These are phyloP conservation scores for Schizosaccharomyces cryophilus DNA, from an alignment of 805 yeast genomes.

Conservation along the genomic window DNA sequence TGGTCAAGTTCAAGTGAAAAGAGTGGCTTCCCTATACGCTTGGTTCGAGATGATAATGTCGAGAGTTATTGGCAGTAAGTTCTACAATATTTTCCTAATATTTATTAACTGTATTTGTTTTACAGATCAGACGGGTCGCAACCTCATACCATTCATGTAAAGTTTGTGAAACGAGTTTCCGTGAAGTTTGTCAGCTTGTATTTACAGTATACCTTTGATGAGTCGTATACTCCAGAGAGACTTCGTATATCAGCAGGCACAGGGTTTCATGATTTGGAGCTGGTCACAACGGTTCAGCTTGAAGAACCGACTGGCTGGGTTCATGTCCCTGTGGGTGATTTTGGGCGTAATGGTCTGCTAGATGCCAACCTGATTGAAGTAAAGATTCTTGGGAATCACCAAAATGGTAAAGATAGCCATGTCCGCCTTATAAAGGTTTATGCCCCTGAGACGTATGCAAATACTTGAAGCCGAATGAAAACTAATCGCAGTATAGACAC, in stretches of 20 bases:
- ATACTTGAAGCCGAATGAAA: not conserved
- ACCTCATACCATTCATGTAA: conserved; percentile 63
- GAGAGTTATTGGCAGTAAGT: conserved; percentile 52
- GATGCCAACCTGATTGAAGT: conserved; percentile 44
- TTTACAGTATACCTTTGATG: conserved; percentile 50
- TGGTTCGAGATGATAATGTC: conserved; percentile 41
- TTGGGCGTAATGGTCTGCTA: conserved; percentile 25
- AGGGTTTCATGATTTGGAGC: conserved; percentile 52
- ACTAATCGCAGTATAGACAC: not conserved
- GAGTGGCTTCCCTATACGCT: conserved; percentile 44
- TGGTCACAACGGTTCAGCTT: conserved; percentile 35
- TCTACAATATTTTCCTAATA: not conserved
- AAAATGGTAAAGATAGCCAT: conserved; percentile 89
- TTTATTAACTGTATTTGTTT: not conserved
- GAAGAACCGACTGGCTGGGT: conserved; percentile 61
- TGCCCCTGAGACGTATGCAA: conserved; percentile 16
- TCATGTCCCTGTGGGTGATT: conserved; percentile 32
- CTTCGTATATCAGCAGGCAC: conserved; percentile 46
- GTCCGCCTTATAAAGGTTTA: conserved; percentile 47
- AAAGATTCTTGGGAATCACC: conserved; percentile 53
- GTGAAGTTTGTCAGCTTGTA: conserved; percentile 45
- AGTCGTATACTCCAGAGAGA: conserved; percentile 72
- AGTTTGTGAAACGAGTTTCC: conserved; percentile 52
- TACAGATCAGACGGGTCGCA: conserved; percentile 52
- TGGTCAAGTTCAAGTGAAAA: conserved; percentile 69